Evolutionary conservation across 1,139 yeast species (phyloP).

Genomic region (Geotrichum reessii): DNA sequence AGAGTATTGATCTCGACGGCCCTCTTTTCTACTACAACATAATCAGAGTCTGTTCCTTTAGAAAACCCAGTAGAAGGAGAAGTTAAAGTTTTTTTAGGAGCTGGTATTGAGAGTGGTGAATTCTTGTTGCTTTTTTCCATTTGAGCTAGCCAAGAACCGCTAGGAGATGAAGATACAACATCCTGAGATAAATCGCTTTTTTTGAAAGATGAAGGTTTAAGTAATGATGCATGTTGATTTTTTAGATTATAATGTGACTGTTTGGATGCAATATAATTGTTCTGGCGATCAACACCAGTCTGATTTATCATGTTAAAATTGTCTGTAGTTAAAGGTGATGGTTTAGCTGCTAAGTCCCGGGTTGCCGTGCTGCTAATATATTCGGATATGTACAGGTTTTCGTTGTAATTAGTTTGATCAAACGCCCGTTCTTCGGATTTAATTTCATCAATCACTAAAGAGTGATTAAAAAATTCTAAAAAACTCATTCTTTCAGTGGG

Average conservation of each 20-base stretch:
- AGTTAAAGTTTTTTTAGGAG: not conserved
- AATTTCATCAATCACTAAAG: slow-evolving; percentile 46
- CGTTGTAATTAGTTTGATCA: slow-evolving; percentile 67
- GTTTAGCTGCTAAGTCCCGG: slow-evolving; percentile 23
- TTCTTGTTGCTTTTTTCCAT: not conserved
- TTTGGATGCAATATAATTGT: not conserved
- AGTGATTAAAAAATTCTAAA: slow-evolving; percentile 67
- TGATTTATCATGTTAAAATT: not conserved
- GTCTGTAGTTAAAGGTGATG: not conserved
- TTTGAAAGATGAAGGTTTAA: not conserved
- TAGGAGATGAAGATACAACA: slow-evolving; percentile 26
- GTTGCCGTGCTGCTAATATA: slow-evolving; percentile 40
- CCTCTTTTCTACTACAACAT: slow-evolving; percentile 89
- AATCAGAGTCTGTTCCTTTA: slow-evolving; percentile 46
- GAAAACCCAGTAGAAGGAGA: not conserved
- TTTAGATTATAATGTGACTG: not conserved
- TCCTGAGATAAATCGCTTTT: not conserved
- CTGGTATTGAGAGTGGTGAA: not conserved
- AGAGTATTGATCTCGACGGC: slow-evolving; percentile 93
- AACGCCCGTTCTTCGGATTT: slow-evolving; percentile 47
- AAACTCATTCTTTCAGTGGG: slow-evolving; percentile 87
- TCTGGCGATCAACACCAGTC: not conserved
- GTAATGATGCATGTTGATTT: not conserved
- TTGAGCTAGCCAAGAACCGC: slow-evolving; percentile 25
- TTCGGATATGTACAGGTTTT: slow-evolving; percentile 76